Evolutionary conservation across 495 filamentous ascomycete genomes (phyloP), one percentile per base, ranked within the genome.

Genomic region (Aspergillus indologenus): DNA sequence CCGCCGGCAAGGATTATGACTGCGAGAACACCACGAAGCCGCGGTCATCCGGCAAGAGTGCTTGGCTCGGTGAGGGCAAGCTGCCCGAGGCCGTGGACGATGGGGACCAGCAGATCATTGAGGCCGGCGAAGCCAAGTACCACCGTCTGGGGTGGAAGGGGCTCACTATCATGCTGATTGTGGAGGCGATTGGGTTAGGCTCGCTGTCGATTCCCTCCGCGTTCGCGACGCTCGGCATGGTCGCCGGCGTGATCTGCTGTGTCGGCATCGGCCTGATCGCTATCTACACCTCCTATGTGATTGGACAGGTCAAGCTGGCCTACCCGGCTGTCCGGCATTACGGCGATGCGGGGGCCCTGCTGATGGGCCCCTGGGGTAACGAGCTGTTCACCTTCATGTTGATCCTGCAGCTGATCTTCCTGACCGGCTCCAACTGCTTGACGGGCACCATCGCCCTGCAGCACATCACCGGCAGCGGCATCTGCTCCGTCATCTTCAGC

Each of bases 371-470:
- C 24, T 74, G 80, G 34, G 85, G 86, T 0, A 82, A 83, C 54
- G 82, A 86, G 63, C 58, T 90, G 18, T 71, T 85, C 63, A 82
- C 81, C 42, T 67, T 72, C 57, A 84, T 83, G 70, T 83, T 87
- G 57, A 70, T 80, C 20, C 62, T 87, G 45, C 81, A 88, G 62
- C 78, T 90, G 21, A 65, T 85, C 19, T 89, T 91, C 73, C 80
- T 88, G 53, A 84, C 86, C 57, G 87, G 80, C 43, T 87, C 86
- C 2, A 88, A 91, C 66, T 78, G 87, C 58, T 72, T 90, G 45
- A 87, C 85, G 0, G 88, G 88, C 61, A 83, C 82, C 40, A 88
- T 90, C 68, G 84, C 83, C 64, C 81, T 88, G 66, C 80, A 81
- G 49, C 81, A 76, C 52, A 75, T 90, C 43, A 82, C 84, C 7